Evolutionary conservation across 306 rosid species (phyloP).

Genomic region (Cajanus cajan): DNA sequence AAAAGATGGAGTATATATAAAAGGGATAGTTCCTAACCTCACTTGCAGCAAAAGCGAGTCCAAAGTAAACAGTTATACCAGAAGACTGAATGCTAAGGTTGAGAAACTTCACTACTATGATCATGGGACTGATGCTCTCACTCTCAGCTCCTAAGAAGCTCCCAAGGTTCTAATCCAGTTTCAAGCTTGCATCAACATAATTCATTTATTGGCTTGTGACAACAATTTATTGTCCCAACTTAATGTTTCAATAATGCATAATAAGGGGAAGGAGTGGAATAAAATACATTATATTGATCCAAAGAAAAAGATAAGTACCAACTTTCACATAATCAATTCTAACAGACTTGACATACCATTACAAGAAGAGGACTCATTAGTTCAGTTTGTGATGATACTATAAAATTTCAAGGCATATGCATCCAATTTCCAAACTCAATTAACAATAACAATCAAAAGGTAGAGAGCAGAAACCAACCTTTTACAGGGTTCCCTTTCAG

Average conservation of each 20-base stretch:
- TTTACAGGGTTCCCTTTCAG: slow-evolving; percentile 73
- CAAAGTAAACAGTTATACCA: too few species aligned
- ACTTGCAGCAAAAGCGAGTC: too few species aligned
- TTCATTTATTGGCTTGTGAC: neutral
- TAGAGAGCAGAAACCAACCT: slow-evolving; percentile 44
- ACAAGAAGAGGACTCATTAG: slow-evolving; percentile 67
- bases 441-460: slow-evolving; percentile 10
- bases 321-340: neutral
- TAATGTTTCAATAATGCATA: neutral
- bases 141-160: slow-evolving; percentile 43
- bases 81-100: too few species aligned
- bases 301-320: neutral
- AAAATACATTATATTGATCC: neutral
- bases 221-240: neutral
- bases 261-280: neutral
- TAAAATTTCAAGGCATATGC: slow-evolving; percentile 32
- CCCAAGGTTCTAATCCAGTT: slow-evolving; percentile 80
- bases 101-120: too few species aligned
- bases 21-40: too few species aligned
- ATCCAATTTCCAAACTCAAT: slow-evolving; percentile 1
- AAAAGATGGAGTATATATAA: too few species aligned
- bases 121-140: neutral
- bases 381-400: slow-evolving; percentile 68
- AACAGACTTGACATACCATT: slow-evolving; percentile 45
- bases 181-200: slow-evolving; percentile 54